Evolutionary conservation across 345 rosid species (phyloP), one percentile per base, ranked within the genome.

Genomic region (Salix purpurea): DNA sequence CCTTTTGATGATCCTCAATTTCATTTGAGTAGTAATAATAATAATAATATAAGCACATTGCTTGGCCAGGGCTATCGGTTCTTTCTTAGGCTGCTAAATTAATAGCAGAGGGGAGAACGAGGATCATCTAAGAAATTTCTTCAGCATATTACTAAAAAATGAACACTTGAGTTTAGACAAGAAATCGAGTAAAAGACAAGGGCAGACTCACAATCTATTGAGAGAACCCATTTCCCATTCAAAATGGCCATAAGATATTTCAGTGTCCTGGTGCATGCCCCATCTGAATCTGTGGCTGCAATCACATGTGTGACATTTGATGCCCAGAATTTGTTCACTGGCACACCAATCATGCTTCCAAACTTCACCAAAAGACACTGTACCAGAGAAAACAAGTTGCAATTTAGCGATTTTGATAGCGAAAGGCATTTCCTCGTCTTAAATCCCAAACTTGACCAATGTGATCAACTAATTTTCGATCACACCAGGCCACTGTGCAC

Each of bases 181-280:
- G 48, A 42, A 14, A 74, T 36, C 15, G 42, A 66, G 58, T 37
- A 36, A 42, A 70, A 65, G 62, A 67, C 13, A 26, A 1, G 39
- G 67, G 23, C 23, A 52, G 81, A 83, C 97, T 90, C 79, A 94
- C 98, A 94, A 36, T 90, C 85, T 42, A 88, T 78, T 60, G 88
- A 86, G 50, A 94, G 86, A 75, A 92, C 88, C 97, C 98, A 94
- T 82, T 80, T 89, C 70, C 95, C 98, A 67, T 85, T 84, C 46
- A 90, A 83, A 79, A 90, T 91, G 74, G 97, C 94, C 95, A 91
- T 89, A 64, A 94, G 95, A 86, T 92, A 92, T 81, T 94, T 92
- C 23, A 90, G 69, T 10, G 98, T 92, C 84, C 97, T 84, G 64
- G 86, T 87, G 85, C 94, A 92, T 23, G 97, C 96, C 76, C 97